A percentile compares a stretch with the other conserved stretches of the same genome.
phyloP scores from a whole-genome alignment of 1,284 basidiomycete species.

The Phenoliferia sp. region DNA sequence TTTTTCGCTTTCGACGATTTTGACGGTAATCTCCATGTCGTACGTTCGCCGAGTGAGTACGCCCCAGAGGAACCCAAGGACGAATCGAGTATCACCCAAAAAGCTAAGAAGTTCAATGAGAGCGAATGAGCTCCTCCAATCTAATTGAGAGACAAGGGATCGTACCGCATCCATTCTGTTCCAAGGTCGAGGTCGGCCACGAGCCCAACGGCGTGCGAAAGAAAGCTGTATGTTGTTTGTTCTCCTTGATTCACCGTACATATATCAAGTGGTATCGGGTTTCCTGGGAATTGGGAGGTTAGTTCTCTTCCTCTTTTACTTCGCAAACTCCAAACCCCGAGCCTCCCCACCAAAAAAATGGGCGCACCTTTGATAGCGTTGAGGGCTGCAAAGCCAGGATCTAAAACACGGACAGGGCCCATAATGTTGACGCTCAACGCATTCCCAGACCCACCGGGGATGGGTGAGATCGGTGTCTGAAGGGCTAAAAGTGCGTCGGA shows the following conservation, averaged over 20 bases:
- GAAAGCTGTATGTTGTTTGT: constrained; percentile 73
- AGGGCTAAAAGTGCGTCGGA: constrained; percentile 65
- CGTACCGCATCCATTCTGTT: constrained; percentile 55
- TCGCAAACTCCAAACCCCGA: too few relatives aligned
- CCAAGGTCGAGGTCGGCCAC: constrained; percentile 73
- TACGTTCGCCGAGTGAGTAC: constrained; percentile 10
- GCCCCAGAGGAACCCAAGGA: constrained; percentile 73
- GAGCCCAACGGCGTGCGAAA: constrained; percentile 80
- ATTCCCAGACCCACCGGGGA: constrained; percentile 85
- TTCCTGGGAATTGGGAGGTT: not conserved
- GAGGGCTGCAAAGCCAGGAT: constrained; percentile 11
- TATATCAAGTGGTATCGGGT: constrained; percentile 58
- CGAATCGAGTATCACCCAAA: constrained; percentile 88
- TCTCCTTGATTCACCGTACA: constrained; percentile 70
- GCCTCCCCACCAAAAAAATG: too few relatives aligned
- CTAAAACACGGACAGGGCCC: constrained; percentile 45
- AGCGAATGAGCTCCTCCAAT: not conserved
- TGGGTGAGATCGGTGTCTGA: constrained; percentile 67
- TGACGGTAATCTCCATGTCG: constrained; percentile 12
- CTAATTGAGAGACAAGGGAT: not conserved
- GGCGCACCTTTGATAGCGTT: constrained; percentile 28
- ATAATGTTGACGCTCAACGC: constrained; percentile 70
- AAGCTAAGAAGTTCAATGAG: constrained; percentile 54
- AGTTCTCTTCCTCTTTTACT: too few relatives aligned
- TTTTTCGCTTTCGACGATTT: constrained; percentile 21